Evolutionary conservation across 164 flowering plant genomes (phyloP).

Genomic region (Berberis thunbergii): DNA sequence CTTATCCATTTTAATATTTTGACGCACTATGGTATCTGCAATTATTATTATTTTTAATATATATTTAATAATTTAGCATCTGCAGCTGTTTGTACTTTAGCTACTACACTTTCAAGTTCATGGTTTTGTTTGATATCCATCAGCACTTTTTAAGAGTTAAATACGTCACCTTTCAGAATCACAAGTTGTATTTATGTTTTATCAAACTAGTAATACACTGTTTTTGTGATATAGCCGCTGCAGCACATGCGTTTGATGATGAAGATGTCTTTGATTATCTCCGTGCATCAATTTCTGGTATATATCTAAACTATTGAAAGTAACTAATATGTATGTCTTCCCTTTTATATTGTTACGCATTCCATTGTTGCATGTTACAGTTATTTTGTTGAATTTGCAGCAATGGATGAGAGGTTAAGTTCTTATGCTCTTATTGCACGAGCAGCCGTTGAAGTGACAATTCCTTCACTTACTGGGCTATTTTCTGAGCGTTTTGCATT

Average conservation of each 20-base stretch:
- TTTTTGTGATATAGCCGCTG: conserved; percentile 52
- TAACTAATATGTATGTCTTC: neutral
- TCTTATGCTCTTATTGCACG: conserved; percentile 96
- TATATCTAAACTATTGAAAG: conserved; percentile 1
- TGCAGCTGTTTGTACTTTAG: too few species aligned
- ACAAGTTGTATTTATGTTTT: conserved; percentile 1
- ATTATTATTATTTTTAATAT: too few species aligned
- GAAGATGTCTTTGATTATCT: conserved; percentile 46
- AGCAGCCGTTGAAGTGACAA: conserved; percentile 52
- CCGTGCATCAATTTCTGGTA: conserved; percentile 82
- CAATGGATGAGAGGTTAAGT: conserved; percentile 89
- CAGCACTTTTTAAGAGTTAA: too few species aligned
- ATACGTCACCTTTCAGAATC: neutral
- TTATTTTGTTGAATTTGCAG: conserved; percentile 29
- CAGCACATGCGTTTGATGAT: conserved; percentile 61
- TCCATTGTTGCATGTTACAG: conserved; percentile 3
- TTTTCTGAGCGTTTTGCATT: conserved; percentile 52
- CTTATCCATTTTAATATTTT: neutral
- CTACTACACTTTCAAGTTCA: too few species aligned
- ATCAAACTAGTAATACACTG: neutral
- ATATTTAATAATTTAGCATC: too few species aligned
- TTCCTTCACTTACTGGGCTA: conserved; percentile 52
- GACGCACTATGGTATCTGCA: neutral
- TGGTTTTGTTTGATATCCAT: too few species aligned
- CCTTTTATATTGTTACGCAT: neutral